phyloP scores from a whole-genome alignment of 495 filamentous ascomycete genomes.

The Aspergillus olivimuriae region DNA sequence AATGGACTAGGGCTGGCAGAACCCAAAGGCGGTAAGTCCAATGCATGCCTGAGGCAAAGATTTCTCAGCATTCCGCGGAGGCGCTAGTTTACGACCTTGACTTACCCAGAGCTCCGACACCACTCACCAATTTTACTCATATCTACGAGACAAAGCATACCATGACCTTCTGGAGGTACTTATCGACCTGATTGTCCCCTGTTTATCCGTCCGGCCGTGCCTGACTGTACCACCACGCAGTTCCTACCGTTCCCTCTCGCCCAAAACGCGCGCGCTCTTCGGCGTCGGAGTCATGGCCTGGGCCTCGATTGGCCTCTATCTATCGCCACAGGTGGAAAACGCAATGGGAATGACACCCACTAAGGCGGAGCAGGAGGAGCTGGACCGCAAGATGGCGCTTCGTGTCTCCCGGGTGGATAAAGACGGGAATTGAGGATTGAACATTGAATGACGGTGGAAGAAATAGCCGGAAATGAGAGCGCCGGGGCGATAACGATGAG shows the following conservation, averaged over 20 bases:
- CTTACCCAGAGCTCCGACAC: too few species aligned
- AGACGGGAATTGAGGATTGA: conserved; percentile 14
- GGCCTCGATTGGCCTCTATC: conserved; percentile 51
- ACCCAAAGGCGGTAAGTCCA: too few species aligned
- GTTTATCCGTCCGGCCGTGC: too few species aligned
- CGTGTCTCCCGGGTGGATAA: conserved; percentile 35
- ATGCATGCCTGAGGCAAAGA: too few species aligned
- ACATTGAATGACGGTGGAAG: too few species aligned
- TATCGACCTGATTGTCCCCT: too few species aligned
- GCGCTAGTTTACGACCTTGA: too few species aligned
- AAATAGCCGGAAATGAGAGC: too few species aligned
- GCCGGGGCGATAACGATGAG: too few species aligned
- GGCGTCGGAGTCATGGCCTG: conserved; percentile 62
- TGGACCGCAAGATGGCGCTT: conserved; percentile 46
- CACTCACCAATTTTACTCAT: neutral
- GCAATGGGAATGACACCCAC: conserved; percentile 56
- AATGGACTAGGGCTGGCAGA: too few species aligned
- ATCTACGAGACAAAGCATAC: neutral
- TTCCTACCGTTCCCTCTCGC: conserved; percentile 53
- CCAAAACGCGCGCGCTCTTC: conserved; percentile 56
- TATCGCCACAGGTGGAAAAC: conserved; percentile 55
- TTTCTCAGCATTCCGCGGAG: too few species aligned
- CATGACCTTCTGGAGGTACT: conserved; percentile 40
- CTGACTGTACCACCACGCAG: conserved; percentile 23
- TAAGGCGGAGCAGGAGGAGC: conserved; percentile 51